phyloP scores from a whole-genome alignment of 2,329 filamentous ascomycete genomes.

The Alternaria sp. region DNA sequence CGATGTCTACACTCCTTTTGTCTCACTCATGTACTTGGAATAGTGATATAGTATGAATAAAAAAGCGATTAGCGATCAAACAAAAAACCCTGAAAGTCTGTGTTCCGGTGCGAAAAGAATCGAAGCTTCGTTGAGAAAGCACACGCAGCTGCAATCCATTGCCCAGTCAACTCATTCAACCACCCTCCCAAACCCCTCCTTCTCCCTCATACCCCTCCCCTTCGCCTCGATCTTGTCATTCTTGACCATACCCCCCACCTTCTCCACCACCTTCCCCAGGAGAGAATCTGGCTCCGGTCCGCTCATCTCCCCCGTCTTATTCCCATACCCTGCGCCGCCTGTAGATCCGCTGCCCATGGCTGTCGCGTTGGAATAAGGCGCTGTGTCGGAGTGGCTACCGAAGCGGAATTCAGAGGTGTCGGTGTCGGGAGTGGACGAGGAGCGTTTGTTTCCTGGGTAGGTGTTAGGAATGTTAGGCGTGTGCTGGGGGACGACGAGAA shows the following conservation, averaged over 20 bases:
- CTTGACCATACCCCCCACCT: slow-evolving; percentile 59
- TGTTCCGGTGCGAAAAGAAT: neutral
- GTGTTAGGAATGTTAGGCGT: neutral
- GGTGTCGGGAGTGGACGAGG: slow-evolving; percentile 6
- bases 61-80: neutral
- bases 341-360: slow-evolving; percentile 41
- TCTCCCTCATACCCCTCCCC: slow-evolving; percentile 59
- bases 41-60: neutral
- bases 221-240: slow-evolving; percentile 57
- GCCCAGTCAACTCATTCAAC: neutral
- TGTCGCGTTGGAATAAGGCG: slow-evolving; percentile 32
- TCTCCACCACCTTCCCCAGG: slow-evolving; percentile 65
- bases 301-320: slow-evolving; percentile 44
- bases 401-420: slow-evolving; percentile 19
- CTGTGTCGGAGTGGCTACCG: slow-evolving; percentile 26
- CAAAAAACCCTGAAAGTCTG: neutral
- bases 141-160: neutral
- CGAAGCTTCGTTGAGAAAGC: neutral
- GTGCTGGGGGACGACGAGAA: neutral
- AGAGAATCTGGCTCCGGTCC: slow-evolving; percentile 50
- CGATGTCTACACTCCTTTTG: neutral
- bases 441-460: slow-evolving; percentile 42
- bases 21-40: neutral
- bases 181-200: slow-evolving; percentile 6
- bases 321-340: slow-evolving; percentile 48